A percentile compares a stretch with the other conserved stretches of the same genome.
phyloP scores from a whole-genome alignment of 164 flowering plant genomes.

The Nymphaea colorata region DNA sequence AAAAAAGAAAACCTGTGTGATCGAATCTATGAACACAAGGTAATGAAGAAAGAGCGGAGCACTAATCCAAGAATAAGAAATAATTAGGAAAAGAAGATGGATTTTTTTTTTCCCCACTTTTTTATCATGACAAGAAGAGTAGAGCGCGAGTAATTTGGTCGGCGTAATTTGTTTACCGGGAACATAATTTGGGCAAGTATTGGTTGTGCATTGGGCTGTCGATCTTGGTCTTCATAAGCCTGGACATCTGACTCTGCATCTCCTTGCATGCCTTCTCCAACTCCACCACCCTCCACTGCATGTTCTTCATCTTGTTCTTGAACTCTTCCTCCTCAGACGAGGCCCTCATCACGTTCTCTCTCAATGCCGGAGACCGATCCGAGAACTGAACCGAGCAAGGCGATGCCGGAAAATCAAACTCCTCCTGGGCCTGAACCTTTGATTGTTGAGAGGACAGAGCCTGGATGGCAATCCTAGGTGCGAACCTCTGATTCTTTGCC shows the following conservation, averaged over 20 bases:
- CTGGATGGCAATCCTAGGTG: slow-evolving; percentile 53
- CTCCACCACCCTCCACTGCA: slow-evolving; percentile 58
- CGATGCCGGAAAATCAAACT: neutral
- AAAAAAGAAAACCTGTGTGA: no score
- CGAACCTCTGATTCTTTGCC: slow-evolving; percentile 66
- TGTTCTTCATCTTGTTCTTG: slow-evolving; percentile 36
- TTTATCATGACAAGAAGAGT: no score
- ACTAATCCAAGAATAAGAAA: no score
- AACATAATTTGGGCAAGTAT: neutral
- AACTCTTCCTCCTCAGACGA: slow-evolving; percentile 27
- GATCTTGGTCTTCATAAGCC: slow-evolving; percentile 15
- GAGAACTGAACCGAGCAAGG: neutral
- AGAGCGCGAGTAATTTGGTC: no score
- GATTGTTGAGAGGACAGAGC: slow-evolving; percentile 56
- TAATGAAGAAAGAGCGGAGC: no score
- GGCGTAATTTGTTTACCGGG: neutral
- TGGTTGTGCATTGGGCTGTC: neutral
- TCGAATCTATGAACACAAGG: no score
- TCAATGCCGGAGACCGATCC: slow-evolving; percentile 6
- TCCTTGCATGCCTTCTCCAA: slow-evolving; percentile 45
- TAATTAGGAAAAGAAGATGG: no score
- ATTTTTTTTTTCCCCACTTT: no score
- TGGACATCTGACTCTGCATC: slow-evolving; percentile 51
- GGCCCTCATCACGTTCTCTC: slow-evolving; percentile 1
- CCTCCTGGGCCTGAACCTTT: slow-evolving; percentile 8